These are phyloP conservation scores for Phytophthora sp. DNA, from an alignment of 352 stramenopile species.

Conservation along the genomic window DNA sequence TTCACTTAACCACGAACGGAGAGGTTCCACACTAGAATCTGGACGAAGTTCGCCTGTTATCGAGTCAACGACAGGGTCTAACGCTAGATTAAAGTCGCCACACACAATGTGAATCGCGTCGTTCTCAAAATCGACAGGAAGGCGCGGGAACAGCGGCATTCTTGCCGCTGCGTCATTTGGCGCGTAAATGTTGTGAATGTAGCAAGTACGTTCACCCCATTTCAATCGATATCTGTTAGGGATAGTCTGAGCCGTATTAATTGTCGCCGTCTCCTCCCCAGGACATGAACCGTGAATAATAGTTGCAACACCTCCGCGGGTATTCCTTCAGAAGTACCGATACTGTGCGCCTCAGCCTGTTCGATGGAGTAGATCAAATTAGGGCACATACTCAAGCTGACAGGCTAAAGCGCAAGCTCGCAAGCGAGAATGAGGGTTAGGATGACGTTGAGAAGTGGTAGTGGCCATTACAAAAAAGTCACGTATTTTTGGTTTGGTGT, in stretches of 20 bases:
- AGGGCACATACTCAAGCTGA: no score
- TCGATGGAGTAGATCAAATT: no score
- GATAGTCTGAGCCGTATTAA: no score
- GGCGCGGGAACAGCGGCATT: neutral
- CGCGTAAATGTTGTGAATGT: constrained; percentile 9
- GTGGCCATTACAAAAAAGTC: no score
- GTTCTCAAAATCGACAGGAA: constrained; percentile 3
- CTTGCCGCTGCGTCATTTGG: neutral
- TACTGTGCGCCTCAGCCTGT: no score
- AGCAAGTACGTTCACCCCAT: neutral
- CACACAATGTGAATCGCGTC: constrained; percentile 8
- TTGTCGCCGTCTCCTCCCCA: no score
- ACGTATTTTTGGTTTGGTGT: no score
- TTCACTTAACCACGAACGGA: neutral
- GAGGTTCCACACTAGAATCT: neutral
- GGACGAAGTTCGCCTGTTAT: neutral
- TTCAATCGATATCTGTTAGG: no score
- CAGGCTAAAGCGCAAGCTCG: no score
- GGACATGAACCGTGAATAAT: constrained; percentile 2
- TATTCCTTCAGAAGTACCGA: no score
- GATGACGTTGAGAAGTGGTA: no score
- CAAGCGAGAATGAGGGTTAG: no score
- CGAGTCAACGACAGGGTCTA: neutral
- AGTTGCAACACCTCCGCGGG: neutral
- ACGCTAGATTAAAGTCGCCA: constrained; percentile 15